Percentiles rank a stretch among this genome's conserved stretches.
These are phyloP conservation scores for Arctium lappa DNA, from an alignment of 129 eudicot genomes.

Conservation along the genomic window DNA sequence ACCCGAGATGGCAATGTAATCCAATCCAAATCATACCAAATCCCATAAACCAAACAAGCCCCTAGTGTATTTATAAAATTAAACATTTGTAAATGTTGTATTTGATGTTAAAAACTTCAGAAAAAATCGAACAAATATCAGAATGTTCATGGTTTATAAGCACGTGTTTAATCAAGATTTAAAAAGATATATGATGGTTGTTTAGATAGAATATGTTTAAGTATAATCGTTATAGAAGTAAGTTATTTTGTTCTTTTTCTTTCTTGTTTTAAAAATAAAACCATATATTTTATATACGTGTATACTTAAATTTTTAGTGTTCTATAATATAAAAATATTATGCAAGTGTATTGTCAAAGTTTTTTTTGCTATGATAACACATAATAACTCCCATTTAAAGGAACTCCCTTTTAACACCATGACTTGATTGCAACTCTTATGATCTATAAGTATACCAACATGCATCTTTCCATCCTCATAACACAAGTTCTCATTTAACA, in stretches of 20 bases:
- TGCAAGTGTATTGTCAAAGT: not conserved
- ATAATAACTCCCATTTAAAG: not conserved
- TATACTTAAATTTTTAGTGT: not conserved
- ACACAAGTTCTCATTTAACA: constrained; percentile 10
- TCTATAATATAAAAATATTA: not conserved
- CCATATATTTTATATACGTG: not conserved
- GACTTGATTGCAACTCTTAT: constrained; percentile 21
- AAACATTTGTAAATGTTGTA: not conserved
- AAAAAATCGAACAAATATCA: not conserved
- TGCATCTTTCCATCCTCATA: constrained; percentile 20
- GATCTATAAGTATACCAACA: constrained; percentile 28
- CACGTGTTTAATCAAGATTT: not conserved
- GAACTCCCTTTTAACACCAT: not conserved
- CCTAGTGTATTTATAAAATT: not conserved
- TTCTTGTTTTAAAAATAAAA: not conserved
- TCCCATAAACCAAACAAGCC: not conserved
- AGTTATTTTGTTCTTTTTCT: not conserved
- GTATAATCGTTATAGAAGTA: not conserved
- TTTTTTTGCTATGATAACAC: not conserved
- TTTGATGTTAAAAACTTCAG: not conserved
- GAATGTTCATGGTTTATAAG: not conserved
- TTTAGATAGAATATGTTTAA: not conserved
- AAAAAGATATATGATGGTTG: not conserved
- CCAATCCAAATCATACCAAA: not conserved
- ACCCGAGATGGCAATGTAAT: not conserved